Evolutionary conservation across 441 rosid species (phyloP).

Genomic region (Croton laevigatus): DNA sequence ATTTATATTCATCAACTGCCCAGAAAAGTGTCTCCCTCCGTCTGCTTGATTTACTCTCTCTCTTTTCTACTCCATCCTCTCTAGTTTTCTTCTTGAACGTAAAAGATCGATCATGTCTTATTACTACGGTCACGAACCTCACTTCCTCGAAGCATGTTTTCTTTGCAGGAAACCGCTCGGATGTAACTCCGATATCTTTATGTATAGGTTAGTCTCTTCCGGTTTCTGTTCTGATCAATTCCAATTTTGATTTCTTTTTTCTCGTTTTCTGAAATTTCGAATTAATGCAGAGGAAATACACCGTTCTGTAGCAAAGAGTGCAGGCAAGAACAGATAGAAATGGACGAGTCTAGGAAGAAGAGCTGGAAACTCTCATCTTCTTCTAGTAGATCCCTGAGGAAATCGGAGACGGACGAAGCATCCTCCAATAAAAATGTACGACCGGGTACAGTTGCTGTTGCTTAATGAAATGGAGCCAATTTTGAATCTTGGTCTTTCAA

Average conservation of each 20-base stretch:
- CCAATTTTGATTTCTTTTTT: neutral
- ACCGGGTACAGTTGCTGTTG: conserved; percentile 50
- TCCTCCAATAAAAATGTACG: conserved; percentile 36
- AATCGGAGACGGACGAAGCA: conserved; percentile 38
- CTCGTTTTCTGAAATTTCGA: no score
- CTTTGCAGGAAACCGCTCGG: conserved; percentile 69
- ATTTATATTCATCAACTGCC: neutral
- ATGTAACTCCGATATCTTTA: conserved; percentile 67
- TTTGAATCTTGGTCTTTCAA: conserved; percentile 1
- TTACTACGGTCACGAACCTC: conserved; percentile 45
- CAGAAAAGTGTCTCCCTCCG: neutral
- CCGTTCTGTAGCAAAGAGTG: conserved; percentile 94
- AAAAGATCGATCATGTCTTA: conserved; percentile 26
- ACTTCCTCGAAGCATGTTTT: conserved; percentile 70
- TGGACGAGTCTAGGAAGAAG: conserved; percentile 64
- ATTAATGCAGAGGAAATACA: conserved; percentile 65
- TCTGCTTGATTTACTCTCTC: neutral
- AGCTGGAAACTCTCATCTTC: conserved; percentile 42
- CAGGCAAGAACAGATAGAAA: conserved; percentile 81
- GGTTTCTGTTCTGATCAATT: neutral
- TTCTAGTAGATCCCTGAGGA: conserved; percentile 38
- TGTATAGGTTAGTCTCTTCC: conserved; percentile 91
- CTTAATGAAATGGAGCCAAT: conserved; percentile 23
- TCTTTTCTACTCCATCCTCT: neutral
- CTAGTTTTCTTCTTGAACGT: neutral